Percentiles rank a stretch among this genome's conserved stretches.
Evolutionary conservation across 2,329 filamentous ascomycete species (phyloP).

Genomic region (Hypocreales sp.): DNA sequence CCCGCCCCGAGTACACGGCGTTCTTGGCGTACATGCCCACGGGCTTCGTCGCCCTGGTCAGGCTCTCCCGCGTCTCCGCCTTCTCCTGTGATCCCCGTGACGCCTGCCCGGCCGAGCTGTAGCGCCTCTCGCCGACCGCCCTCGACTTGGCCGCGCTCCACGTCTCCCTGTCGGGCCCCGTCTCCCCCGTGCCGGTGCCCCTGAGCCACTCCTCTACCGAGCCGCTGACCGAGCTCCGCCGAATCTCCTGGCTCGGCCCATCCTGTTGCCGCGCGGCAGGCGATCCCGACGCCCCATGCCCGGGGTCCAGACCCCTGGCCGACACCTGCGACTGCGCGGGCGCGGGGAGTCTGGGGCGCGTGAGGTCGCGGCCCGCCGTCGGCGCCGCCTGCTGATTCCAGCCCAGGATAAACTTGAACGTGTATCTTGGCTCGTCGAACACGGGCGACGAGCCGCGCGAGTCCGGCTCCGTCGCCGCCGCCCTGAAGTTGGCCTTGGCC

Average conservation of each 20-base stretch:
- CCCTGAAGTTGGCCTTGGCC: constrained; percentile 11
- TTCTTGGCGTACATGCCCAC: constrained; percentile 26
- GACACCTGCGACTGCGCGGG: constrained; percentile 52
- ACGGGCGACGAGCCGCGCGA: constrained; percentile 39
- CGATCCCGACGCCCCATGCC: constrained; percentile 6
- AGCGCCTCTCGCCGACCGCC: constrained; percentile 1
- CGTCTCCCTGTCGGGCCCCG: background rate
- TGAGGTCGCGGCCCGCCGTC: constrained; percentile 45
- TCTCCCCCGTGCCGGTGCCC: too few species aligned
- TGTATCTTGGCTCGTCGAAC: constrained; percentile 40
- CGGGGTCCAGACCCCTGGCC: constrained; percentile 21
- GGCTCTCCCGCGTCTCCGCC: constrained; percentile 11
- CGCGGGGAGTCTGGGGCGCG: constrained; percentile 51
- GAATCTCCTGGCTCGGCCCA: background rate
- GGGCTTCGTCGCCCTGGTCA: constrained; percentile 29
- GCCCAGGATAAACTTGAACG: constrained; percentile 63
- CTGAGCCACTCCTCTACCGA: constrained; percentile 13
- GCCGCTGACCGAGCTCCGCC: constrained; percentile 15
- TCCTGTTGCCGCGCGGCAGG: background rate
- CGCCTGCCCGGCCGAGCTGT: constrained; percentile 1
- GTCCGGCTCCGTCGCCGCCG: constrained; percentile 30
- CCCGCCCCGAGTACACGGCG: constrained; percentile 51
- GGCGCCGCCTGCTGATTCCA: constrained; percentile 42
- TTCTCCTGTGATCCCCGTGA: background rate
- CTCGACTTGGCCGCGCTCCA: background rate